These are phyloP conservation scores for Trichaptum fuscoviolaceum DNA, from an alignment of 768 basidiomycete genomes.

Conservation along the genomic window DNA sequence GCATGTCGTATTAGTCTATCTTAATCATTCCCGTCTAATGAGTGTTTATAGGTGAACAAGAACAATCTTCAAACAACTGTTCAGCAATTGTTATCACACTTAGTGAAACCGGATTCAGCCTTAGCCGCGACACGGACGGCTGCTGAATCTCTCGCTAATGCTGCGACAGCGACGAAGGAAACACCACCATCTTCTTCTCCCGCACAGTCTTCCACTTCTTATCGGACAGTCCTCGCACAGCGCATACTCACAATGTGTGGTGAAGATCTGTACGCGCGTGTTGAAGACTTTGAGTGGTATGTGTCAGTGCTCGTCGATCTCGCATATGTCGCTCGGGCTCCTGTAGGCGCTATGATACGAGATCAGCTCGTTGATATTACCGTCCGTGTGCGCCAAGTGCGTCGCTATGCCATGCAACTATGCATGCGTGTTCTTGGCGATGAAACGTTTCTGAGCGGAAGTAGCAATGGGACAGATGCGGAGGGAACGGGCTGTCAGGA, in stretches of 20 bases:
- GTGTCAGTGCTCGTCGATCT: slow-evolving; percentile 91
- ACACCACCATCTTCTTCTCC: slow-evolving; percentile 40
- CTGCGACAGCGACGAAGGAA: slow-evolving; percentile 32
- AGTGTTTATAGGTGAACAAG: slow-evolving; percentile 60
- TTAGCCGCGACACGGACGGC: slow-evolving; percentile 52
- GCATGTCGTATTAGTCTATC: slow-evolving; percentile 34
- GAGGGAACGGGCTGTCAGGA: slow-evolving; percentile 50
- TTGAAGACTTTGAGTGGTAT: slow-evolving; percentile 97
- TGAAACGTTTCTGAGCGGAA: slow-evolving; percentile 64
- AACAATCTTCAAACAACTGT: slow-evolving; percentile 86
- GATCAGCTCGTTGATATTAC: slow-evolving; percentile 86
- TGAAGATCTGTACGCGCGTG: slow-evolving; percentile 75
- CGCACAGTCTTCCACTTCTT: slow-evolving; percentile 65
- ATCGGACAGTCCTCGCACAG: slow-evolving; percentile 78
- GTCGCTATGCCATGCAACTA: slow-evolving; percentile 76
- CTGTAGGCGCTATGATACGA: slow-evolving; percentile 71
- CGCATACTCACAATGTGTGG: slow-evolving; percentile 86
- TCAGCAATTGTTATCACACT: slow-evolving; percentile 83
- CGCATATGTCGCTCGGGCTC: slow-evolving; percentile 77
- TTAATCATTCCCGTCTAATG: slow-evolving; percentile 6
- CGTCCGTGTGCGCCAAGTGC: slow-evolving; percentile 69
- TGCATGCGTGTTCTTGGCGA: slow-evolving; percentile 81
- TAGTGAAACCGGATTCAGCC: slow-evolving; percentile 56
- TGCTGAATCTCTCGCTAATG: slow-evolving; percentile 40
- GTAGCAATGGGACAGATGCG: slow-evolving; percentile 19